A percentile compares a stretch with the other conserved stretches of the same genome.
These are phyloP conservation scores for Chaetomium strumarium DNA, from an alignment of 2,329 filamentous ascomycete genomes.

Conservation along the genomic window DNA sequence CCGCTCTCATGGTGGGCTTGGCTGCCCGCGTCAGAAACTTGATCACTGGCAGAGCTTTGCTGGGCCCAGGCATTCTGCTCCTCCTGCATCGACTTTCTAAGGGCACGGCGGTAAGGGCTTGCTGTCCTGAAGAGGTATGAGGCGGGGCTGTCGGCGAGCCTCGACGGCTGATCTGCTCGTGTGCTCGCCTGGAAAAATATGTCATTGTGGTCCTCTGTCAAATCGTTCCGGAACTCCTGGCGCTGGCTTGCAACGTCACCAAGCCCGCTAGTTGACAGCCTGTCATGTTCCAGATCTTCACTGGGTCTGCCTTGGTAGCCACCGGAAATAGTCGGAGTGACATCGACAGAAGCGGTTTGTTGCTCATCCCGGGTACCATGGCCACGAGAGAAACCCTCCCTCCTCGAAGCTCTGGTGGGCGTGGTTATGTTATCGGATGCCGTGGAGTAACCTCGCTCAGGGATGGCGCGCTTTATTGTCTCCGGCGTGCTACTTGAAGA, in stretches of 20 bases:
- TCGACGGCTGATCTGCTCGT: constrained; percentile 36
- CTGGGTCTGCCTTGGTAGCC: neutral
- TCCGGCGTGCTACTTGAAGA: constrained; percentile 11
- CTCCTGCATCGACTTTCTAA: constrained; percentile 42
- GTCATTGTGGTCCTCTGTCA: neutral
- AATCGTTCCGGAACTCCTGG: too few relatives aligned
- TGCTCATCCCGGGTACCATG: neutral
- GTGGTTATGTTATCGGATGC: neutral
- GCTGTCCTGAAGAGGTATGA: constrained; percentile 48
- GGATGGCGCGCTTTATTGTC: constrained; percentile 13
- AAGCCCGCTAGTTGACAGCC: neutral
- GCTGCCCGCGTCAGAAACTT: constrained; percentile 13
- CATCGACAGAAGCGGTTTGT: neutral
- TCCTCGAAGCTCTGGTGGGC: constrained; percentile 10
- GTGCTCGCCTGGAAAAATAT: neutral
- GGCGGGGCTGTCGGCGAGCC: constrained; percentile 47
- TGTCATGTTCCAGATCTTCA: too few relatives aligned
- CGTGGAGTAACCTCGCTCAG: neutral
- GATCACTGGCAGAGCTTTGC: neutral
- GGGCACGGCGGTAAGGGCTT: constrained; percentile 50
- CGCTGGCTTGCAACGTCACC: neutral
- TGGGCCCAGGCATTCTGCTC: constrained; percentile 25
- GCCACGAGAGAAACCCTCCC: neutral
- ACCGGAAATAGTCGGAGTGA: neutral
- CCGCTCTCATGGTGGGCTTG: constrained; percentile 6